Conservation (phyloP, 352 stramenopile genomes). For the Globisporangium echinulatum region DNA sequence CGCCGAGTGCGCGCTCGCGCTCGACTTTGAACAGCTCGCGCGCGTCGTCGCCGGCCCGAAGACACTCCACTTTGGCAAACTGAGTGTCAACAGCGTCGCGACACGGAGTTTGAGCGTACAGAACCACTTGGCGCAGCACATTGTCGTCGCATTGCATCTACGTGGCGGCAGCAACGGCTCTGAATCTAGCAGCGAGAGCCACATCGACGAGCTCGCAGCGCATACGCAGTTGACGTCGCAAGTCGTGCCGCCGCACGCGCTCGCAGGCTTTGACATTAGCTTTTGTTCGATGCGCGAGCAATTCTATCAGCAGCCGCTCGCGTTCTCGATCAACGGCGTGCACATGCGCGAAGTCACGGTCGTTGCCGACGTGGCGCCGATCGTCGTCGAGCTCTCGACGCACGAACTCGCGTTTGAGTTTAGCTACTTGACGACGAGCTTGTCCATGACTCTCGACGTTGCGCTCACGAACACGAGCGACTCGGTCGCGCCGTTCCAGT, state of each 20-base stretch:
- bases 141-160: slow-evolving; percentile 69
- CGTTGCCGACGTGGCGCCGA: slow-evolving; percentile 85
- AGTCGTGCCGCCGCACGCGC: slow-evolving; percentile 70
- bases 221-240: slow-evolving; percentile 64
- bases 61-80: slow-evolving; percentile 88
- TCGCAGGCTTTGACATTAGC: slow-evolving; percentile 88
- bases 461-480: slow-evolving; percentile 89
- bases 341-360: slow-evolving; percentile 83
- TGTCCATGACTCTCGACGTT: slow-evolving; percentile 52
- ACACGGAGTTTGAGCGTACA: slow-evolving; percentile 80
- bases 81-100: slow-evolving; percentile 81
- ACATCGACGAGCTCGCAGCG: slow-evolving; percentile 47
- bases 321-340: slow-evolving; percentile 80
- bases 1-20: slow-evolving; percentile 61
- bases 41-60: slow-evolving; percentile 59
- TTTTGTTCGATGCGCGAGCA: slow-evolving; percentile 74
- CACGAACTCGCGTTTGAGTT: slow-evolving; percentile 77
- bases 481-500: slow-evolving; percentile 79
- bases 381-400: slow-evolving; percentile 67
- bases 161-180: slow-evolving; percentile 3
- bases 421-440: slow-evolving; percentile 36
- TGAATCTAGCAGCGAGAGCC: slow-evolving; percentile 12
- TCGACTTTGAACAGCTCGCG: slow-evolving; percentile 80
- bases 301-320: slow-evolving; percentile 82
- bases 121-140: slow-evolving; percentile 83